Conservation (phyloP, 306 rosid species). For the Hylodesmum podocarpum region DNA sequence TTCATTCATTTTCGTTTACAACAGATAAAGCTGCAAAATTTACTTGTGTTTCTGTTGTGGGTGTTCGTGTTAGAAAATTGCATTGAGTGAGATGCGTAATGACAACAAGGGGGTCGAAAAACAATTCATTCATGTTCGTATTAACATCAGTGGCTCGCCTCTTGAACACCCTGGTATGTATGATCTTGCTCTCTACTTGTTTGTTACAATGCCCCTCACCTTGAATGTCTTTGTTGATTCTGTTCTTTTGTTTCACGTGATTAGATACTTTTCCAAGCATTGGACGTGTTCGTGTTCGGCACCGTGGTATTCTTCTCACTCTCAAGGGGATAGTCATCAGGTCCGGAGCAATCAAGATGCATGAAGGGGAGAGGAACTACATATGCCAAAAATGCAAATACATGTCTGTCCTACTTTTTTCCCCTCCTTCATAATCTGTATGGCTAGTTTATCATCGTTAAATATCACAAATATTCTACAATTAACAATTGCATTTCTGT, state of each 20-base stretch:
- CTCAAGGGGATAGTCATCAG: slow-evolving; percentile 90
- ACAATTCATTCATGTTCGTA: slow-evolving; percentile 71
- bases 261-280: slow-evolving; percentile 84
- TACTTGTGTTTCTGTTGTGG: slow-evolving; percentile 24
- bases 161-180: slow-evolving; percentile 82
- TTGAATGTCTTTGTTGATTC: neutral
- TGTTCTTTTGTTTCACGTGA: slow-evolving; percentile 20
- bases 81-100: slow-evolving; percentile 53
- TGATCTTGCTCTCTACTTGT: slow-evolving; percentile 28
- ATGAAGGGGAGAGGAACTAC: slow-evolving; percentile 94
- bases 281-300: slow-evolving; percentile 86
- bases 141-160: slow-evolving; percentile 69
- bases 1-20: neutral
- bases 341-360: slow-evolving; percentile 87
- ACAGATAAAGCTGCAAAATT: slow-evolving; percentile 4
- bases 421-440: neutral
- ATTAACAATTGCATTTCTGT: neutral
- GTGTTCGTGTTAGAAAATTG: slow-evolving; percentile 48
- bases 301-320: slow-evolving; percentile 85
- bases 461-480: neutral
- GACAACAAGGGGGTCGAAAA: slow-evolving; percentile 44
- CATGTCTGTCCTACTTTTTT: slow-evolving; percentile 35
- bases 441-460: neutral
- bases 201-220: slow-evolving; percentile 5
- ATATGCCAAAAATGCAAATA: slow-evolving; percentile 80